Conservation (phyloP, 78 protist species). For the Dictyostelium discoideum region dicty_2.7 NC_007089.4:1814001-1814500, state of each 20-base stretch:
- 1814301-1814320: background rate
- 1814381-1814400: background rate
- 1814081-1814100: background rate
- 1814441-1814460: background rate
- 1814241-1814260: background rate
- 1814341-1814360: conserved; percentile 30
- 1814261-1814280: background rate
- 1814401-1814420: background rate
- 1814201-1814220: background rate
- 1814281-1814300: background rate
- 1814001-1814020: too few species aligned
- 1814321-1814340: background rate
- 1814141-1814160: background rate
- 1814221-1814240: background rate
- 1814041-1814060: too few species aligned
- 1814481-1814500: too few species aligned
- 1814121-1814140: too few species aligned
- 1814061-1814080: too few species aligned
- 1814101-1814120: background rate
- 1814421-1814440: background rate
- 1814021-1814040: too few species aligned
- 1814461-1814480: background rate
- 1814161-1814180: background rate
- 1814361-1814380: conserved; percentile 5
- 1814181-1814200: background rate